Conservation (phyloP, 768 basidiomycete species). For the Hygrocybe punicea region DNA sequence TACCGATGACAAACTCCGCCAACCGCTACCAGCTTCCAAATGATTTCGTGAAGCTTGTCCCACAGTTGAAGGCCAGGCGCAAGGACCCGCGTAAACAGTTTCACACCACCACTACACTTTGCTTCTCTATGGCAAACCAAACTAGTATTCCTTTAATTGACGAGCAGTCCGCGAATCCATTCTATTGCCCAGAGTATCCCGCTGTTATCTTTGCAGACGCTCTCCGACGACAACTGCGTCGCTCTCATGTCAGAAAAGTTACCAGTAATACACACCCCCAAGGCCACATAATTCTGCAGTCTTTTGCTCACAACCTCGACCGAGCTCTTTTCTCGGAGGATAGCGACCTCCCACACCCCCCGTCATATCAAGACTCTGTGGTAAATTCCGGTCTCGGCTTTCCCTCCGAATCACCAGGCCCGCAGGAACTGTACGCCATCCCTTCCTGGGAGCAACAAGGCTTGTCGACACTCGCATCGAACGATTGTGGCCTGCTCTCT, state of each 20-base stretch:
- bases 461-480: background rate
- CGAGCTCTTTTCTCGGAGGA: slow-evolving; percentile 24
- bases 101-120: too few relatives aligned
- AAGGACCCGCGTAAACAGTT: too few relatives aligned
- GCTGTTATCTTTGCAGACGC: background rate
- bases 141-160: slow-evolving; percentile 4
- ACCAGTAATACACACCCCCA: background rate
- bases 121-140: background rate
- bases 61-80: too few relatives aligned
- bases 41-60: too few relatives aligned
- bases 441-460: slow-evolving; percentile 20
- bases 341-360: slow-evolving; percentile 1
- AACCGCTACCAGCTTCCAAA: too few relatives aligned
- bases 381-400: background rate
- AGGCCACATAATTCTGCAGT: slow-evolving; percentile 23
- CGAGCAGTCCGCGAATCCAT: slow-evolving; percentile 3
- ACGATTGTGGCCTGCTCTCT: background rate
- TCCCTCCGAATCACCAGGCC: background rate
- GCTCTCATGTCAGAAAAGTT: background rate
- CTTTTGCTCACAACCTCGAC: slow-evolving; percentile 36
- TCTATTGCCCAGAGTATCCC: slow-evolving; percentile 7
- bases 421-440: background rate
- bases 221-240: background rate
- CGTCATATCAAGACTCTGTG: background rate
- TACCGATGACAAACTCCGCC: too few relatives aligned